Conservation (phyloP, 805 yeast species). For the Candida tallmaniae region DNA sequence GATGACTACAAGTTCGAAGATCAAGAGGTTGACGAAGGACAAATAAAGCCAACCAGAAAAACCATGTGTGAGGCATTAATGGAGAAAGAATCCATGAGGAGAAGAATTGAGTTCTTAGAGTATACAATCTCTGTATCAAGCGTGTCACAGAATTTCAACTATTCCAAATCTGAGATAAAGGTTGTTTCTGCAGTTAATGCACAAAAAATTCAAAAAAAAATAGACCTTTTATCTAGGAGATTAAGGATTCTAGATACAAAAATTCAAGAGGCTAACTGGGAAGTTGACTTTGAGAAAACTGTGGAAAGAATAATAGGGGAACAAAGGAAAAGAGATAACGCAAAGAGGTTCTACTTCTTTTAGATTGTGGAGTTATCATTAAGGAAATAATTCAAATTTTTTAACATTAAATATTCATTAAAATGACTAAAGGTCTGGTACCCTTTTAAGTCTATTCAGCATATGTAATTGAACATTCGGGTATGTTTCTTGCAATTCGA, state of each 20-base stretch:
- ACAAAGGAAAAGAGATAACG: conserved; percentile 3
- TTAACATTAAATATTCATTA: too few species aligned
- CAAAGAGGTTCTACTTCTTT: conserved; percentile 6
- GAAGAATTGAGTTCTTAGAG: conserved; percentile 5
- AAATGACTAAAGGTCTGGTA: too few species aligned
- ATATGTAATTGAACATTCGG: too few species aligned
- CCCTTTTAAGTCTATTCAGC: too few species aligned
- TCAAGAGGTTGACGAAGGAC: conserved; percentile 1
- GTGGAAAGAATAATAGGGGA: conserved; percentile 2
- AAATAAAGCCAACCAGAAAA: conserved; percentile 4
- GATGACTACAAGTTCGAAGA: too few species aligned
- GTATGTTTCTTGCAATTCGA: too few species aligned
- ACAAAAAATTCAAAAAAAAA: conserved; percentile 1
- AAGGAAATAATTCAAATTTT: too few species aligned
- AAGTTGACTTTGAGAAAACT: conserved; percentile 10
- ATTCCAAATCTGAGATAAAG: conserved; percentile 10
- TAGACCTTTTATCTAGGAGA: conserved; percentile 4
- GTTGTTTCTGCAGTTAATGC: conserved; percentile 5
- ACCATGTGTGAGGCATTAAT: conserved; percentile 11
- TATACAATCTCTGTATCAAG: conserved; percentile 4
- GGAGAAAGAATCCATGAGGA: conserved; percentile 12
- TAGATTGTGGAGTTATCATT: not conserved
- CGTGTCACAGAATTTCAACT: conserved; percentile 7
- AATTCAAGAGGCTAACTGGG: conserved; percentile 13
- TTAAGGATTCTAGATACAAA: conserved; percentile 10